Evolutionary conservation across 2,329 filamentous ascomycete genomes (phyloP).

Genomic region (Fusarium papillatum): DNA sequence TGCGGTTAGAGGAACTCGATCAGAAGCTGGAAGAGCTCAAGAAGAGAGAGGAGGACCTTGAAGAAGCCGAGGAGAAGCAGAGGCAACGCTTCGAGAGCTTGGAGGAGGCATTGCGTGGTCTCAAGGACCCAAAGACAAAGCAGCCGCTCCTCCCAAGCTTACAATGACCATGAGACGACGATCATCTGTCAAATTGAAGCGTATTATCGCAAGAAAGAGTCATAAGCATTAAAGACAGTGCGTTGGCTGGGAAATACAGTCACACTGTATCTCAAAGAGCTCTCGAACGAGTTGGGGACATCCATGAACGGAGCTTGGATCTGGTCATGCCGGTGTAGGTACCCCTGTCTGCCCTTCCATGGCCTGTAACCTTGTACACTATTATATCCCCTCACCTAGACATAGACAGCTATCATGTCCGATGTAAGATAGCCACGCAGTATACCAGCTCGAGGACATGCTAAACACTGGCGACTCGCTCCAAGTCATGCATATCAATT

Average conservation of each 20-base stretch:
- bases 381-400: constrained; percentile 34
- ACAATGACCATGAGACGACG: constrained; percentile 34
- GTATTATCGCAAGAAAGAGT: not conserved
- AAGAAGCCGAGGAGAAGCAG: constrained; percentile 59
- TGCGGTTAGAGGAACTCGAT: constrained; percentile 65
- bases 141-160: constrained; percentile 62
- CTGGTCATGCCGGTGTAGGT: constrained; percentile 4
- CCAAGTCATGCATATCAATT: not conserved
- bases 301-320: constrained; percentile 2
- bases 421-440: constrained; percentile 11
- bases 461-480: constrained; percentile 6
- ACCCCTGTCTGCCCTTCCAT: constrained; percentile 2
- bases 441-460: constrained; percentile 4
- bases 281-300: not conserved
- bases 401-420: constrained; percentile 29
- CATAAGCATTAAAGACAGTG: not conserved
- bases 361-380: constrained; percentile 28
- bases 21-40: constrained; percentile 63
- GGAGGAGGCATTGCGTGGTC: constrained; percentile 64
- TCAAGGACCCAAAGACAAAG: constrained; percentile 70
- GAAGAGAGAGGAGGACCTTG: constrained; percentile 63
- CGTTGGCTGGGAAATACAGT: constrained; percentile 6
- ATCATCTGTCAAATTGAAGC: not conserved
- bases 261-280: not conserved
- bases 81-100: constrained; percentile 63